These are phyloP conservation scores for Acanthamoeba sp. DNA, from an alignment of 208 protist species.

Conservation along the genomic window DNA sequence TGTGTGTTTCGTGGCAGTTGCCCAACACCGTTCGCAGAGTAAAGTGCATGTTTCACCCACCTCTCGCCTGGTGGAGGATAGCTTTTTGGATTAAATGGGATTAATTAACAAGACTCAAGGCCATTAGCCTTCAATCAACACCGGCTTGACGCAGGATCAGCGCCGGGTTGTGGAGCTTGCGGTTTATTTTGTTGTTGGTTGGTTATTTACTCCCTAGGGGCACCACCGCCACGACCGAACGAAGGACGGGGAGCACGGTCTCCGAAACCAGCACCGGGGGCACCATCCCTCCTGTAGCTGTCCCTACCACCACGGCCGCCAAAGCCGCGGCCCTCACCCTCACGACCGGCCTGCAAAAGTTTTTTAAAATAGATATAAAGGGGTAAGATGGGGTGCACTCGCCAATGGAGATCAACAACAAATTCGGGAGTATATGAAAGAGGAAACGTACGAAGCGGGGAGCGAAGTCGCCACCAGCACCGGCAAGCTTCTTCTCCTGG, in stretches of 20 bases:
- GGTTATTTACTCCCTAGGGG: constrained; percentile 57
- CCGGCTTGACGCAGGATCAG: too few relatives aligned
- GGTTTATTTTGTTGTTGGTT: background rate
- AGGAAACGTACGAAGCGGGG: constrained; percentile 49
- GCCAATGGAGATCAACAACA: background rate
- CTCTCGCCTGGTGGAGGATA: too few relatives aligned
- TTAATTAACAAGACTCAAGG: too few relatives aligned
- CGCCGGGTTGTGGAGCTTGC: constrained; percentile 4
- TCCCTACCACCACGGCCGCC: constrained; percentile 65
- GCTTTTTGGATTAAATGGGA: too few relatives aligned
- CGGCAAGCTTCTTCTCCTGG: constrained; percentile 65
- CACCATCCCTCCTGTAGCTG: constrained; percentile 67
- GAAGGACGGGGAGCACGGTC: constrained; percentile 13
- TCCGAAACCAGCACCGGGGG: background rate
- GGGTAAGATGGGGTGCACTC: background rate
- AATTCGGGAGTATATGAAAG: background rate
- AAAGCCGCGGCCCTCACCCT: constrained; percentile 42
- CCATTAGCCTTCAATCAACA: too few relatives aligned
- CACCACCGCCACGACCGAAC: constrained; percentile 63
- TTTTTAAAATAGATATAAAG: background rate
- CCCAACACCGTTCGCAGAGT: too few relatives aligned
- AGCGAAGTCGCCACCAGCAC: constrained; percentile 50
- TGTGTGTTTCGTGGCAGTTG: too few relatives aligned
- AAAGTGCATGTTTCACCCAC: too few relatives aligned
- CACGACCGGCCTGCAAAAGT: constrained; percentile 15